These are phyloP conservation scores for Hyphodiscus sp. DNA, from an alignment of 2,329 filamentous ascomycete species.

Conservation along the genomic window DNA sequence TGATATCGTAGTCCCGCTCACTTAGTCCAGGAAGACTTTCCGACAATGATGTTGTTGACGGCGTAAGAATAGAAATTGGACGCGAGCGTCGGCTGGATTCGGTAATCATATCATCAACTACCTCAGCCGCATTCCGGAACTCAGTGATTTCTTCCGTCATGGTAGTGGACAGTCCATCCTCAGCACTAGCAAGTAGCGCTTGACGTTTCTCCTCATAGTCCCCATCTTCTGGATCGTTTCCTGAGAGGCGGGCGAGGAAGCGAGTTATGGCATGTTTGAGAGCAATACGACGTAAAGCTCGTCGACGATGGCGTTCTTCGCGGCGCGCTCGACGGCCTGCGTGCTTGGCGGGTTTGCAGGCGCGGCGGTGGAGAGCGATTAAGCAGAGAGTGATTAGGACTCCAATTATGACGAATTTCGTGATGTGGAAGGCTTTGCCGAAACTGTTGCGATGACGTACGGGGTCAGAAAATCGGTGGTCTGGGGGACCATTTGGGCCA, in stretches of 20 bases:
- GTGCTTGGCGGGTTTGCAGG: constrained; percentile 10
- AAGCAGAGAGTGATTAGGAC: constrained; percentile 22
- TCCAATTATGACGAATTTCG: constrained; percentile 19
- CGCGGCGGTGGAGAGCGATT: constrained; percentile 17
- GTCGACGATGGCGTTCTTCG: constrained; percentile 15
- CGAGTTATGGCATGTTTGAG: constrained; percentile 15
- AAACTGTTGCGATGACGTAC: background rate
- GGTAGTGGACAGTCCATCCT: constrained; percentile 18
- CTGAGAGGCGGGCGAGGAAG: constrained; percentile 10
- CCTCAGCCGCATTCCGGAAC: constrained; percentile 17
- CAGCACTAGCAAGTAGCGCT: constrained; percentile 11
- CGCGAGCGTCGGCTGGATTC: constrained; percentile 7
- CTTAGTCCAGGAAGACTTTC: background rate
- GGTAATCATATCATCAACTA: constrained; percentile 21
- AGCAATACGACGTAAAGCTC: constrained; percentile 13
- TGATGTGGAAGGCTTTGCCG: constrained; percentile 10
- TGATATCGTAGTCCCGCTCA: constrained; percentile 8
- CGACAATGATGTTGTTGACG: background rate
- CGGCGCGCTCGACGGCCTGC: constrained; percentile 12
- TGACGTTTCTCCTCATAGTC: constrained; percentile 22
- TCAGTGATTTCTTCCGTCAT: constrained; percentile 21
- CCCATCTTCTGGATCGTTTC: constrained; percentile 6
- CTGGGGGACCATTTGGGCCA: constrained; percentile 1
- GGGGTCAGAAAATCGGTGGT: background rate
- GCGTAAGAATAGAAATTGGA: background rate